Conservation (phyloP, 352 stramenopile species). For the Pythium myriotylum region DNA sequence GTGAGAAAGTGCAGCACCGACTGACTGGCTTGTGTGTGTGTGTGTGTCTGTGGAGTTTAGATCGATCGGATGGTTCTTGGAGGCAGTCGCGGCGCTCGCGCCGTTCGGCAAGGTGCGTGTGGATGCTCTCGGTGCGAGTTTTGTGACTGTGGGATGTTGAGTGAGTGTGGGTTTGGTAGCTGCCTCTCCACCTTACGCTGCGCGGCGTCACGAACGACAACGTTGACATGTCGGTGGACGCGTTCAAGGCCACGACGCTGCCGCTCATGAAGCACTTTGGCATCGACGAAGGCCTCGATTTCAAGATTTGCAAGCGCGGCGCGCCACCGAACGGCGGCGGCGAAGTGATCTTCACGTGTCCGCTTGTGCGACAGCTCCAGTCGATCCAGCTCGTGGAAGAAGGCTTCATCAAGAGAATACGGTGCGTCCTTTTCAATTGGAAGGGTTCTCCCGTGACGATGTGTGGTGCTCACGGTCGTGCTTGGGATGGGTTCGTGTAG, state of each 20-base stretch:
- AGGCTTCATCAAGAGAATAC: constrained; percentile 98
- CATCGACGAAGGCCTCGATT: constrained; percentile 88
- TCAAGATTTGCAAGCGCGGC: constrained; percentile 92
- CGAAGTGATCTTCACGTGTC: constrained; percentile 94
- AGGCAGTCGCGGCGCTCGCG: constrained; percentile 96
- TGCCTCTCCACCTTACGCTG: constrained; percentile 93
- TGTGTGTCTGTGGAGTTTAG: too few relatives aligned
- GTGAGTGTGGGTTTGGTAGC: too few relatives aligned
- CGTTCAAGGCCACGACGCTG: constrained; percentile 93
- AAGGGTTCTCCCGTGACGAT: too few relatives aligned
- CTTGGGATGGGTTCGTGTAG: constrained; percentile 30
- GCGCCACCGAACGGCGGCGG: constrained; percentile 81
- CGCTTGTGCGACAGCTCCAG: constrained; percentile 93
- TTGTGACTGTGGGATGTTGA: too few relatives aligned
- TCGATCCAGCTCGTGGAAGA: constrained; percentile 96
- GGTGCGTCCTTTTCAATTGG: constrained; percentile 53
- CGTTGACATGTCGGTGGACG: constrained; percentile 92
- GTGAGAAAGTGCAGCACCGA: too few relatives aligned
- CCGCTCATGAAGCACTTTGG: constrained; percentile 97
- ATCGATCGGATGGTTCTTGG: constrained; percentile 98
- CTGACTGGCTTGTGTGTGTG: not conserved
- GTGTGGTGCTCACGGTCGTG: too few relatives aligned
- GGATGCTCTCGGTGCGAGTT: constrained; percentile 14
- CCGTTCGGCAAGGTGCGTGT: constrained; percentile 94
- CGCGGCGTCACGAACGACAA: constrained; percentile 96